Evolutionary conservation across 2,329 filamentous ascomycete species (phyloP).

Genomic region (Fusarium haematococcum): DNA sequence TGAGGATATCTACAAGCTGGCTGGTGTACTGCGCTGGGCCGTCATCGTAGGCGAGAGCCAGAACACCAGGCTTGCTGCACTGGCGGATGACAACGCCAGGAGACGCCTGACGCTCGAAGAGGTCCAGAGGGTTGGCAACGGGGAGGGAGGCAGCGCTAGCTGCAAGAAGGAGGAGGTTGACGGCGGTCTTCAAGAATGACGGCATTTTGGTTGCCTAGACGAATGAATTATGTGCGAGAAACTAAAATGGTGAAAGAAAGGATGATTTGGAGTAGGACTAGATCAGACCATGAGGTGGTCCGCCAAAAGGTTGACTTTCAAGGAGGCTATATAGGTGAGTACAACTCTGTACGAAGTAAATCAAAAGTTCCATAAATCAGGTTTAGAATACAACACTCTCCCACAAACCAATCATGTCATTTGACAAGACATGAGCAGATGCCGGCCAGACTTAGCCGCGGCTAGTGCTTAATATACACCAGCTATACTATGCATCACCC

Average conservation of each 20-base stretch:
- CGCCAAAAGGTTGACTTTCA: not conserved
- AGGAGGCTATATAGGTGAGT: not conserved
- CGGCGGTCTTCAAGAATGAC: slow-evolving; percentile 13
- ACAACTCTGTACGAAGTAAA: not conserved
- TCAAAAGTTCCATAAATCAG: not conserved
- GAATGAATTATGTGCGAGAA: not conserved
- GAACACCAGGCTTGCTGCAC: slow-evolving; percentile 56
- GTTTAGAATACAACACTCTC: not conserved
- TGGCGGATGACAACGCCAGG: slow-evolving; percentile 59
- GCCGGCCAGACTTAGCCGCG: not conserved
- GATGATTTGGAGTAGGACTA: not conserved
- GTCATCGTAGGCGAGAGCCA: slow-evolving; percentile 67
- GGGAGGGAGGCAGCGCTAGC: slow-evolving; percentile 47
- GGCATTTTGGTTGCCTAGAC: slow-evolving; percentile 4
- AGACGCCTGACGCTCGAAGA: slow-evolving; percentile 53
- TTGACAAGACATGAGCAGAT: not conserved
- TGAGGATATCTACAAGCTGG: slow-evolving; percentile 62
- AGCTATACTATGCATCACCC: slow-evolving; percentile 11
- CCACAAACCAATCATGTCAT: slow-evolving; percentile 2
- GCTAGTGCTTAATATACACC: slow-evolving; percentile 5
- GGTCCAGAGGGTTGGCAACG: slow-evolving; percentile 50
- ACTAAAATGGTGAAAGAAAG: not conserved
- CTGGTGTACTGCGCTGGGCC: slow-evolving; percentile 63
- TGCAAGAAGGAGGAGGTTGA: slow-evolving; percentile 36
- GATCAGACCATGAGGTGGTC: not conserved